Evolutionary conservation across 2,329 filamentous ascomycete species (phyloP).

Genomic region (Triangularia verruculosa): DNA sequence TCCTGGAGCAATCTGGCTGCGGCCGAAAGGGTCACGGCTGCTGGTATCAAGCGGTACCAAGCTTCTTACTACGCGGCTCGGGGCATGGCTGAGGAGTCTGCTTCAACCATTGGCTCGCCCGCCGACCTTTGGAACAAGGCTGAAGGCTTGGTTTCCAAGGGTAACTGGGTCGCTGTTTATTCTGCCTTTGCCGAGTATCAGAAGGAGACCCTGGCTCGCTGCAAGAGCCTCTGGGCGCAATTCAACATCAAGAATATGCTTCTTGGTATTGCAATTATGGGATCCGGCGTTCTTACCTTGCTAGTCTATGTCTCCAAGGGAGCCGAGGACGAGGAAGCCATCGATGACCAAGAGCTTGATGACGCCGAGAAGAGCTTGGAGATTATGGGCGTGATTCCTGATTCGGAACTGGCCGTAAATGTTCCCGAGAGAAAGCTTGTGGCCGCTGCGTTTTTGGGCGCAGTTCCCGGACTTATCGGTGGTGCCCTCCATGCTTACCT

Average conservation of each 20-base stretch:
- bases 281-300: conserved; percentile 64
- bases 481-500: conserved; percentile 34
- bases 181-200: conserved; percentile 71
- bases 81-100: conserved; percentile 60
- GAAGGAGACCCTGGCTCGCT: conserved; percentile 71
- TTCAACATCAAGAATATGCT: conserved; percentile 88
- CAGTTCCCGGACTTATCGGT: conserved; percentile 34
- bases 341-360: conserved; percentile 57
- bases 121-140: conserved; percentile 59
- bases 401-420: conserved; percentile 35
- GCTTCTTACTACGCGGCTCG: conserved; percentile 73
- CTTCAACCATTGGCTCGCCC: conserved; percentile 53
- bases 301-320: conserved; percentile 67
- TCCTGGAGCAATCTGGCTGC: conserved; percentile 74
- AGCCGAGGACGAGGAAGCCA: conserved; percentile 51
- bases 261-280: conserved; percentile 70
- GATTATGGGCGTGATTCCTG: conserved; percentile 39
- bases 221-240: conserved; percentile 82
- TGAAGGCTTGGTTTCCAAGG: conserved; percentile 30
- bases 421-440: conserved; percentile 40
- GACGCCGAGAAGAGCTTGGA: conserved; percentile 58
- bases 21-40: conserved; percentile 73
- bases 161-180: conserved; percentile 44
- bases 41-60: conserved; percentile 88
- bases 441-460: conserved; percentile 36